Conservation (phyloP, 2,329 filamentous ascomycete genomes). For the Waltergamsia citrina region DNA sequence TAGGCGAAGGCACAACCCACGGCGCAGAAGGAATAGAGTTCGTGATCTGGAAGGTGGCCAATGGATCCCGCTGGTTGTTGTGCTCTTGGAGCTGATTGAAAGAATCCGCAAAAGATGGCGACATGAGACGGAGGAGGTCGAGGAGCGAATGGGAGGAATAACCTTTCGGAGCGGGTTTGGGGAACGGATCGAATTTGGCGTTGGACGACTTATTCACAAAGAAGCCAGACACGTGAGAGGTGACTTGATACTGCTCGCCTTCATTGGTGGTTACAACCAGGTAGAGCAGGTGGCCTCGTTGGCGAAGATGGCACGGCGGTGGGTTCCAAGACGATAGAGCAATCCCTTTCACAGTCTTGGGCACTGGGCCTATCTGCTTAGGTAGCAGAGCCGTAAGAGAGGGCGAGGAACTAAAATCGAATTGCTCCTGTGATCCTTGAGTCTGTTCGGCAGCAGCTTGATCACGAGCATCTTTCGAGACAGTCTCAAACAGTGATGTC, state of each 20-base stretch:
- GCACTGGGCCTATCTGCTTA: slow-evolving; percentile 53
- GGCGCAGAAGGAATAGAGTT: slow-evolving; percentile 88
- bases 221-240: slow-evolving; percentile 88
- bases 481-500: slow-evolving; percentile 74
- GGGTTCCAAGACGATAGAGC: slow-evolving; percentile 94
- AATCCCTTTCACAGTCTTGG: slow-evolving; percentile 86
- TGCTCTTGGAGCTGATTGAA: slow-evolving; percentile 76
- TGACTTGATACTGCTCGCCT: slow-evolving; percentile 90
- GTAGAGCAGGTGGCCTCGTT: slow-evolving; percentile 89
- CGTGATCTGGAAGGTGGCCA: slow-evolving; percentile 91
- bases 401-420: slow-evolving; percentile 65
- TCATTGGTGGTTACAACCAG: slow-evolving; percentile 84
- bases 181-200: slow-evolving; percentile 86
- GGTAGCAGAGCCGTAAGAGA: slow-evolving; percentile 66
- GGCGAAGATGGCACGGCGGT: slow-evolving; percentile 80
- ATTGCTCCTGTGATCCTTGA: slow-evolving; percentile 49
- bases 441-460: slow-evolving; percentile 12
- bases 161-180: slow-evolving; percentile 68
- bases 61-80: slow-evolving; percentile 76
- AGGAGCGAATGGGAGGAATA: slow-evolving; percentile 78
- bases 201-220: slow-evolving; percentile 96
- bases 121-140: slow-evolving; percentile 67
- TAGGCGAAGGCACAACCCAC: slow-evolving; percentile 72
- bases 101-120: slow-evolving; percentile 68
- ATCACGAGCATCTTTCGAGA: slow-evolving; percentile 43